These are phyloP conservation scores for Fragaria vesca DNA, from an alignment of 306 rosid genomes.

Conservation along the genomic window DNA sequence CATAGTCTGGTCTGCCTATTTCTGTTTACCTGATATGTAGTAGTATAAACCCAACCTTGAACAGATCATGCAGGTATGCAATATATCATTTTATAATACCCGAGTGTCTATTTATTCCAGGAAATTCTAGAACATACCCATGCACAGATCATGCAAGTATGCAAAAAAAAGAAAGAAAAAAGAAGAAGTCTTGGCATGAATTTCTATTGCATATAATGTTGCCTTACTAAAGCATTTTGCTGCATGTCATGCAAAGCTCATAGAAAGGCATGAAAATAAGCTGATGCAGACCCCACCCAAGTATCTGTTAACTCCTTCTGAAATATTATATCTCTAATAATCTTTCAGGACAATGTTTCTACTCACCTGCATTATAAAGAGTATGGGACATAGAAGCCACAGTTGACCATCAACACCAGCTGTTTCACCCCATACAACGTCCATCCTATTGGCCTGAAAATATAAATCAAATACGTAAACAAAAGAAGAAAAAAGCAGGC, in stretches of 20 bases:
- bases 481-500: conserved; percentile 14
- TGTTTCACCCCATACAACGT: conserved; percentile 99
- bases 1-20: background rate
- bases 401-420: conserved; percentile 96
- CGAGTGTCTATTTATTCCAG: background rate
- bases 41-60: conserved; percentile 1
- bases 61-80: background rate
- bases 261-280: background rate
- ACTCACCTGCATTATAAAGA: conserved; percentile 85
- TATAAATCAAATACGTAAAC: conserved; percentile 19
- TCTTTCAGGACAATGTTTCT: conserved; percentile 13
- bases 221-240: conserved; percentile 1
- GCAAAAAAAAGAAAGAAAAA: background rate
- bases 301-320: background rate
- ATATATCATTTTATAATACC: background rate
- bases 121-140: background rate
- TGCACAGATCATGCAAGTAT: background rate
- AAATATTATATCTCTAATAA: background rate
- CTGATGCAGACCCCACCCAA: background rate
- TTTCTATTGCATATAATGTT: background rate
- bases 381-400: conserved; percentile 91
- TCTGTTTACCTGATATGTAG: background rate
- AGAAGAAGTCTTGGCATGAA: background rate
- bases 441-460: conserved; percentile 98
- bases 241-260: conserved; percentile 18